Base-by-base conservation (phyloP, 1,139 yeast genomes). In the Debaryomycetaceae sp. region DNA sequence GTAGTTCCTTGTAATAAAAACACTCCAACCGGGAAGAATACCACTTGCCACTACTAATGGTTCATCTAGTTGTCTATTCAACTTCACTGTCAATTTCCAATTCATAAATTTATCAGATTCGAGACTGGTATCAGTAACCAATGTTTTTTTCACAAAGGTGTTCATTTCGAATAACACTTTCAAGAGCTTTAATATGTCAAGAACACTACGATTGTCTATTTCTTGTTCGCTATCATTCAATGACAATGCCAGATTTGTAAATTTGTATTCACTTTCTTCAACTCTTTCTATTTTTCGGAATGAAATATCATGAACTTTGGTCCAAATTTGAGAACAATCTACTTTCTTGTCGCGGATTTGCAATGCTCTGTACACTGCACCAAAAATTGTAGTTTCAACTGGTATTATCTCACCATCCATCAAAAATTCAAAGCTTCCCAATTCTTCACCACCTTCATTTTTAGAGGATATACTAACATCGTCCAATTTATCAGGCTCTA, bases 31-130 rank as follows among this genome's bases (percentile, higher is more conserved):
- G 0, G 98, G 98, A 37, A 92, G 60, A 2, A 87, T 78, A 0
- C 94, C 95, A 59, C 95, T 83, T 0, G 95, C 94, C 36, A 91
- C 92, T 28, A 91, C 77, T 43, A 91, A 65, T 0, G 96, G 95
- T 48, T 92, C 98, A 52, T 91, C 97, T 32, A 92, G 62, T 59
- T 91, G 98, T 38, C 95, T 69, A 46, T 87, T 85, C 42, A 92
- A 67, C 58, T 91, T 92, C 1, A 95, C 95, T 3, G 96, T 83
- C 26, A 92, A 61, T 53, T 89, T 91, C 64, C 91, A 81, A 55
- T 87, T 91, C 52, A 83, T 66, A 52, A 89, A 91, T 17, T 67
- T 56, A 9, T 75, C 65, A 19, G 65, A 68, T 0, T 75, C 58
- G 8, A 78, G 58, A 2, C 50, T 39, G 4, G 34, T 41, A 6